These are phyloP conservation scores for Apocynum venetum DNA, from an alignment of 257 asterid species.

Conservation along the genomic window DNA sequence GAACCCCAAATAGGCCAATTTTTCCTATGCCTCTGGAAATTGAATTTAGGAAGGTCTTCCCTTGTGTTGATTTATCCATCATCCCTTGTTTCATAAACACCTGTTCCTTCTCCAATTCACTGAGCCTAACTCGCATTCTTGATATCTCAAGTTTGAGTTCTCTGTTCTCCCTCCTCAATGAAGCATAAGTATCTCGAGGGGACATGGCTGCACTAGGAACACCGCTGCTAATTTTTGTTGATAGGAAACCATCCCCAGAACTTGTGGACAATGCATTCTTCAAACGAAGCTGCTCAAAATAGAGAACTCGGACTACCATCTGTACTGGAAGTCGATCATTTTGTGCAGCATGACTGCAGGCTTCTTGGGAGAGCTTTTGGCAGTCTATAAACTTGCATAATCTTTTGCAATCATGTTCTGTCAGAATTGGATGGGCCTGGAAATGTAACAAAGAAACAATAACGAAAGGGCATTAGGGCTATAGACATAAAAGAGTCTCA, in stretches of 20 bases:
- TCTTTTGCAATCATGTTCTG: constrained; percentile 48
- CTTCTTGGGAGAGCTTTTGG: constrained; percentile 65
- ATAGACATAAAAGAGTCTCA: neutral
- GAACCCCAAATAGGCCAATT: constrained; percentile 45
- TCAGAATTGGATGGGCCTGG: constrained; percentile 54
- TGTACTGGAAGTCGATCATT: constrained; percentile 59
- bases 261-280: constrained; percentile 27
- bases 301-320: constrained; percentile 51
- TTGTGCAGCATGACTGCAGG: constrained; percentile 67
- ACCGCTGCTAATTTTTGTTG: constrained; percentile 60
- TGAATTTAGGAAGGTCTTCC: constrained; percentile 47
- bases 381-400: constrained; percentile 59
- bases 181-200: constrained; percentile 55
- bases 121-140: constrained; percentile 61
- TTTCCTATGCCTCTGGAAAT: constrained; percentile 61
- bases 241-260: constrained; percentile 27
- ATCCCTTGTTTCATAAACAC: constrained; percentile 65
- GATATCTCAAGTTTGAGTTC: constrained; percentile 66
- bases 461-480: neutral
- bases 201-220: constrained; percentile 53
- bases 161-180: constrained; percentile 59
- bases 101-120: constrained; percentile 63
- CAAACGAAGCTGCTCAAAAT: constrained; percentile 53
- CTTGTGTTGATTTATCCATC: constrained; percentile 50
- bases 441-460: neutral